A percentile compares a stretch with the other conserved stretches of the same genome.
These are phyloP conservation scores for Trifolium pratense DNA, from an alignment of 306 rosid species.

Conservation along the genomic window DNA sequence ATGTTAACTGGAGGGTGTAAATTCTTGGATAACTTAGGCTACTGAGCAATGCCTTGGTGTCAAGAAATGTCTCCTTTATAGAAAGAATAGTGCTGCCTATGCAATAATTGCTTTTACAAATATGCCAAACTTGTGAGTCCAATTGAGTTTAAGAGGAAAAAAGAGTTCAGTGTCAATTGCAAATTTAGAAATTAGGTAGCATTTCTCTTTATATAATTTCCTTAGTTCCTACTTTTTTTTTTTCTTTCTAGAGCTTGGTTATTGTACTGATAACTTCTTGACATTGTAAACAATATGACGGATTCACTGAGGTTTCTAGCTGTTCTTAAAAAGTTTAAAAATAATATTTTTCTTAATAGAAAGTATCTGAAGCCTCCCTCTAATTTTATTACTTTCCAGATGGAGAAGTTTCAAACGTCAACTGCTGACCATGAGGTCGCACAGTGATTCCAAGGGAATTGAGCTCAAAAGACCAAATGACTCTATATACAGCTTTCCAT, in stretches of 20 bases:
- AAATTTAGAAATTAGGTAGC: constrained; percentile 2
- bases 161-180: constrained; percentile 1
- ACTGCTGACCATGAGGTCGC: constrained; percentile 76
- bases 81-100: constrained; percentile 25
- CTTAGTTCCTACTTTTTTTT: background rate
- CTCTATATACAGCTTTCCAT: constrained; percentile 90
- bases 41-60: constrained; percentile 10
- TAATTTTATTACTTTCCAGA: constrained; percentile 55
- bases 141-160: constrained; percentile 8
- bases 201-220: constrained; percentile 6
- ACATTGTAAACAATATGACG: background rate
- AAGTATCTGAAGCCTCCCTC: constrained; percentile 32
- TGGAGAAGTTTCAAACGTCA: constrained; percentile 94
- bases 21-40: constrained; percentile 10
- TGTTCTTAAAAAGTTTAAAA: background rate
- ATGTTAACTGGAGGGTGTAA: constrained; percentile 15
- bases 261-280: constrained; percentile 21
- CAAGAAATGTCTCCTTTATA: constrained; percentile 12
- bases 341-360: background rate
- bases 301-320: no score
- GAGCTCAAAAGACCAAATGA: constrained; percentile 90
- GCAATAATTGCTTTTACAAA: constrained; percentile 8
- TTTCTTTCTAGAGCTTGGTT: background rate
- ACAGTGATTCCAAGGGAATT: constrained; percentile 91
- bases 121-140: background rate